Base-by-base conservation (phyloP, 805 yeast species). In the Candida ortonii region DNA sequence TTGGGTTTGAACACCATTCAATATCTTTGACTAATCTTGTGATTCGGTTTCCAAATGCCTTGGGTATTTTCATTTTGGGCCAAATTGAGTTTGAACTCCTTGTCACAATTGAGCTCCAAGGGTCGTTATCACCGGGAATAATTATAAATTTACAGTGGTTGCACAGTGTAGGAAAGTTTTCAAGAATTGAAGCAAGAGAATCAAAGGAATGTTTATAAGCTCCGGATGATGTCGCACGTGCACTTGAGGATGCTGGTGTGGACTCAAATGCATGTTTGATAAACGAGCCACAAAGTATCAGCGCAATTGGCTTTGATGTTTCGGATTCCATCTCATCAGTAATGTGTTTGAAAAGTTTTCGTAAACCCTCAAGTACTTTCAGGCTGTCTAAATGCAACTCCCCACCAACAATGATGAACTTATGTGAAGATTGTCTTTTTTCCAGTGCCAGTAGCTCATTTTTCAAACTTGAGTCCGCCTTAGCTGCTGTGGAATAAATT, bases 41-140 rank as follows among this genome's bases (percentile, higher is more conserved):
- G 22, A 90, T 60, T 40, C 93, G 68, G 38, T 70, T 76, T 3
- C 84, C 77, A 53, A 90, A 89, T 2, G 82, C 61, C 16, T 67
- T 64, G 0, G 97, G 95, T 2, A 93, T 70, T 1, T 78, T 68
- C 13, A 67, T 64, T 50, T 81, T 84, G 0, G 98, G 98, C 79
- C 86, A 79, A 7, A 70, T 43, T 1, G 74, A 59, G 28, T 69
- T 58, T 0, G 79, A 67, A 4, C 90, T 88, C 31, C 80, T 67
- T 1, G 84, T 71, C 30, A 71, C 73, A 35, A 80, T 67, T 1
- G 93, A 75, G 22, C 80, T 79, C 97, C 97, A 93, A 0, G 96
- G 96, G 60, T 93, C 99, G 47, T 86, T 84, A 25, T 77, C 76
- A 1, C 98, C 97, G 0, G 97, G 97, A 1, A 90, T 65, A 39